phyloP scores from a whole-genome alignment of 768 basidiomycete species.

The Dentipellis sp. region DNA sequence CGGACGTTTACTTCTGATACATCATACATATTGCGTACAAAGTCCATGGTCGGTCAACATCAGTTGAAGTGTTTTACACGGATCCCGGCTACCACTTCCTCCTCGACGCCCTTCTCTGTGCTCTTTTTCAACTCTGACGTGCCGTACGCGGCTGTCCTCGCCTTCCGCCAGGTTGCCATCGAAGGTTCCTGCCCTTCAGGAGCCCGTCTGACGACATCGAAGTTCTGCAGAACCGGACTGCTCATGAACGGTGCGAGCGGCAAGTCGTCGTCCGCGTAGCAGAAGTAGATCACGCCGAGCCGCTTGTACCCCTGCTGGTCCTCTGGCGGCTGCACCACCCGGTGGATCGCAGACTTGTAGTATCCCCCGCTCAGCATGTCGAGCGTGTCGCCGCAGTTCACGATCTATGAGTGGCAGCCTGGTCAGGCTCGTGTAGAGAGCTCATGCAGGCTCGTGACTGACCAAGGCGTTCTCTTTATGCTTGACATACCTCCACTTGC shows the following conservation, averaged over 20 bases:
- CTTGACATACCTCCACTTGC: constrained; percentile 25
- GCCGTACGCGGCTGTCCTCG: constrained; percentile 22
- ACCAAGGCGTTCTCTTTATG: constrained; percentile 26
- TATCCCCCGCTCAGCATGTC: constrained; percentile 25
- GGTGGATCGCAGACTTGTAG: constrained; percentile 26
- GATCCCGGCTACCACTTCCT: constrained; percentile 20
- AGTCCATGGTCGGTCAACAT: background rate
- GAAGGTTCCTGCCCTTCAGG: constrained; percentile 19
- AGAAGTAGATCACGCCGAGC: constrained; percentile 26
- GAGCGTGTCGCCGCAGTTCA: constrained; percentile 24
- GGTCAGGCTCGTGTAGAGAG: background rate
- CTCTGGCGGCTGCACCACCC: constrained; percentile 24
- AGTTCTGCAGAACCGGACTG: constrained; percentile 21
- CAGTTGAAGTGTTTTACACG: constrained; percentile 23
- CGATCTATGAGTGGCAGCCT: constrained; percentile 21
- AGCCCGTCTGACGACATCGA: constrained; percentile 17
- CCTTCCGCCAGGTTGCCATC: constrained; percentile 21
- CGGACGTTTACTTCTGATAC: background rate
- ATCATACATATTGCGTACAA: background rate
- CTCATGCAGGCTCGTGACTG: background rate
- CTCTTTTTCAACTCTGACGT: constrained; percentile 20
- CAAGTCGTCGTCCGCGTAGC: constrained; percentile 22
- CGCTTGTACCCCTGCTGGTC: constrained; percentile 23
- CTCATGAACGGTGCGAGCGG: constrained; percentile 18
- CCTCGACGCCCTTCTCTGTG: constrained; percentile 19